These are phyloP conservation scores for Blastobotrys apis DNA, from an alignment of 1,139 yeast genomes.

Conservation along the genomic window DNA sequence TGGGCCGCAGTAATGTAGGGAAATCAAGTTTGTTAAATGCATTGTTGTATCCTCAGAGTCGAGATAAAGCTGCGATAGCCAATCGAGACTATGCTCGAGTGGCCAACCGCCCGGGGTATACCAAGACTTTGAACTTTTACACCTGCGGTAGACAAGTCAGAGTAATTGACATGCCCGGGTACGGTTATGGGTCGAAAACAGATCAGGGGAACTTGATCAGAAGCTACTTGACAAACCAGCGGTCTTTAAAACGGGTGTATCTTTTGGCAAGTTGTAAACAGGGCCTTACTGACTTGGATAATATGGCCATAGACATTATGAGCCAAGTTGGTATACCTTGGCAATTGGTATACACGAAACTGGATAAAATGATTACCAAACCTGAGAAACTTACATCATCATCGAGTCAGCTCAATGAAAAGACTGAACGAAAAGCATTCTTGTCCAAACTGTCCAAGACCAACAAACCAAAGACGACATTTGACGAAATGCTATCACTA, in stretches of 20 bases:
- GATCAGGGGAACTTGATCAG: slow-evolving; percentile 66
- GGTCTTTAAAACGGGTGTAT: slow-evolving; percentile 53
- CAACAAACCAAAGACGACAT: not conserved
- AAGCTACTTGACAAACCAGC: slow-evolving; percentile 54
- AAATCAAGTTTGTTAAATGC: slow-evolving; percentile 72
- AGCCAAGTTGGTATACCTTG: slow-evolving; percentile 56
- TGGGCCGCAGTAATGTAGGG: slow-evolving; percentile 84
- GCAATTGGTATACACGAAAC: slow-evolving; percentile 72
- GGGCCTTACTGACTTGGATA: slow-evolving; percentile 58
- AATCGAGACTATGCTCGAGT: slow-evolving; percentile 47
- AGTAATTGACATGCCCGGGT: slow-evolving; percentile 82
- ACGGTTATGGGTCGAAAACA: slow-evolving; percentile 61
- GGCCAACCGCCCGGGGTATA: slow-evolving; percentile 64
- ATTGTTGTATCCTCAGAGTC: slow-evolving; percentile 32
- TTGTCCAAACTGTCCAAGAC: slow-evolving; percentile 11
- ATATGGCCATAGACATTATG: slow-evolving; percentile 48
- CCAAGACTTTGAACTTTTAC: slow-evolving; percentile 72
- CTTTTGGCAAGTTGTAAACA: slow-evolving; percentile 54
- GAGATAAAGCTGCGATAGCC: slow-evolving; percentile 33
- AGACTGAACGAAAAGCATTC: slow-evolving; percentile 9
- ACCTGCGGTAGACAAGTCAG: slow-evolving; percentile 60
- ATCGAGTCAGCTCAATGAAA: not conserved
- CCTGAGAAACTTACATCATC: slow-evolving; percentile 9
- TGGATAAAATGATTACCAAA: slow-evolving; percentile 43
- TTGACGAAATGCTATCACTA: slow-evolving; percentile 12